Base-by-base conservation (phyloP, 1,139 yeast species). In the Saccharomyces hybrid region DNA sequence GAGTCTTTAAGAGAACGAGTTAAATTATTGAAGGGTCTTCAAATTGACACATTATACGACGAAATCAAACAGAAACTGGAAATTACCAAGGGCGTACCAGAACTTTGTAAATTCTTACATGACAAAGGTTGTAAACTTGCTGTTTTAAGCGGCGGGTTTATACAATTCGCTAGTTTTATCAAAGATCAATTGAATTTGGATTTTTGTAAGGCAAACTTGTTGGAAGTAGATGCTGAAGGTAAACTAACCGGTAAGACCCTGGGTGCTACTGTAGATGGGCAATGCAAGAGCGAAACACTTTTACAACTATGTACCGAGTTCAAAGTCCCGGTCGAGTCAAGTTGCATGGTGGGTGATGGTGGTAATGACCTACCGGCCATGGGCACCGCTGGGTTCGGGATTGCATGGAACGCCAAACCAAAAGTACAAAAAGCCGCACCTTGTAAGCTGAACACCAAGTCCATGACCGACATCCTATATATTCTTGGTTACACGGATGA, bases 351-450 rank as follows among this genome's bases (percentile, higher is more conserved):
- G 42, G 99, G 99, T 31, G 99, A 95, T 69, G 99, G 99, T 32
- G 96, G 98, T 27, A 95, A 95, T 65, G 99, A 95, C 71, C 76
- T 95, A 68, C 81, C 81, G 48, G 95, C 95, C 91, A 93, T 95
- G 98, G 80, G 77, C 2, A 82, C 74, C 19, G 97, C 97, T 1
- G 98, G 99, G 0, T 88, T 83, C 69, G 99, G 99, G 19, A 78
- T 95, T 56, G 99, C 99, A 0, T 95, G 97, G 95, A 87, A 90
- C 68, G 99, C 99, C 16, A 95, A 95, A 70, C 97, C 98, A 32
- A 82, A 78, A 59, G 99, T 95, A 3, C 97, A 89, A 69, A 65
- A 71, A 56, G 73, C 75, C 62, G 99, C 99, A 0, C 97, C 97
- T 9, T 77, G 88, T 49, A 78, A 88, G 60, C 76, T 95, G 63